These are phyloP conservation scores for Melaleuca alternifolia DNA, from an alignment of 345 rosid species.

Conservation along the genomic window DNA sequence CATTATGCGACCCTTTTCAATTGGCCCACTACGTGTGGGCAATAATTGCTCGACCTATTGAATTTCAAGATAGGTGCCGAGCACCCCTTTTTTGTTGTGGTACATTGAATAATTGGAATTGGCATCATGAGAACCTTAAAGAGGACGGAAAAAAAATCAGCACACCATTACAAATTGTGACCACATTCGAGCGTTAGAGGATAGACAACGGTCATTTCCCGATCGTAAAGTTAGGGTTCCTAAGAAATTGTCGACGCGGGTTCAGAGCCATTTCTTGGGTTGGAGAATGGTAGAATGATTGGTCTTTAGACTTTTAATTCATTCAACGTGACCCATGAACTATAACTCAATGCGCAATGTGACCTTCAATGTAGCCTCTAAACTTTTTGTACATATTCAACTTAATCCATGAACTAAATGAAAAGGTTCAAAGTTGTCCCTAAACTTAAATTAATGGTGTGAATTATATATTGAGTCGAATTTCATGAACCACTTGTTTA, in stretches of 20 bases:
- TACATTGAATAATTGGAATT: not conserved
- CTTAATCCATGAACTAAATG: too few relatives aligned
- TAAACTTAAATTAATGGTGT: too few relatives aligned
- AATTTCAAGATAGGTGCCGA: not conserved
- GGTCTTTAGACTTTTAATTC: too few relatives aligned
- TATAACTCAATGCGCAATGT: too few relatives aligned
- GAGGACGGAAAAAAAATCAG: not conserved
- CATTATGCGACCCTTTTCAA: not conserved
- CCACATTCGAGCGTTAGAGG: not conserved
- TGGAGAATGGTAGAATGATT: too few relatives aligned
- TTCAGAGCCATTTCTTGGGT: not conserved
- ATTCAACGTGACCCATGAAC: too few relatives aligned
- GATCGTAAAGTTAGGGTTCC: not conserved
- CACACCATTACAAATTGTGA: not conserved
- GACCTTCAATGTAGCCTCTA: too few relatives aligned
- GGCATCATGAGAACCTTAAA: not conserved
- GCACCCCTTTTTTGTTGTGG: not conserved
- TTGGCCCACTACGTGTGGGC: not conserved
- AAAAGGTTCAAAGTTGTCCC: too few relatives aligned
- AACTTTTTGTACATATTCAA: too few relatives aligned
- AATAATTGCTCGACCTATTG: not conserved
- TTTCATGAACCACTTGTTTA: too few relatives aligned
- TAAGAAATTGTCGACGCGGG: not conserved
- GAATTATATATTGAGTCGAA: too few relatives aligned
- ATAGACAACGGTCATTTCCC: not conserved